Conservation (phyloP, 495 filamentous ascomycete genomes). For the Trypethelium eluteriae region DNA sequence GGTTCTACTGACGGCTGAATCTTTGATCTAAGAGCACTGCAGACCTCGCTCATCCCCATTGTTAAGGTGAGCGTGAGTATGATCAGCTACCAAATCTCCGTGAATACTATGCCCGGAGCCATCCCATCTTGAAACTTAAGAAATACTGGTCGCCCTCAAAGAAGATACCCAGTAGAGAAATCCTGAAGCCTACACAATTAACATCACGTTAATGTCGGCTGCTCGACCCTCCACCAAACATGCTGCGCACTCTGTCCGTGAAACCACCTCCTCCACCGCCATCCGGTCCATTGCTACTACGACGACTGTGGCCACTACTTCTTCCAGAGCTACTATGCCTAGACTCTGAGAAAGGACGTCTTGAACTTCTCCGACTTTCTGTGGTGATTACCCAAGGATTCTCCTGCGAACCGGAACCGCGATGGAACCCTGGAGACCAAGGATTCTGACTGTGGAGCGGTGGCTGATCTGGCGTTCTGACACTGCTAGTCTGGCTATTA, state of each 20-base stretch:
- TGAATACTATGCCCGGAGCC: background rate
- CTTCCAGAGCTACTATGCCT: constrained; percentile 8
- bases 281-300: constrained; percentile 1
- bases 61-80: background rate
- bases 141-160: background rate
- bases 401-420: background rate
- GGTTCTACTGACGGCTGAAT: too few relatives aligned
- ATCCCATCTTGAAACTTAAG: background rate
- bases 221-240: constrained; percentile 4
- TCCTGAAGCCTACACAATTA: background rate
- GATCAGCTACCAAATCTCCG: background rate
- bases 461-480: constrained; percentile 6
- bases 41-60: background rate
- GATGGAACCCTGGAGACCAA: constrained; percentile 3
- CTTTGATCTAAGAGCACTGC: background rate
- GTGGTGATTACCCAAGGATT: background rate
- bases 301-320: constrained; percentile 1
- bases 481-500: background rate
- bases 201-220: background rate
- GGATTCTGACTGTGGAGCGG: constrained; percentile 10
- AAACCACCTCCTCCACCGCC: background rate
- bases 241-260: background rate
- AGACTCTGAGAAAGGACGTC: background rate
- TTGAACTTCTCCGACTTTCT: background rate
- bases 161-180: background rate